Evolutionary conservation across 2,329 filamentous ascomycete genomes (phyloP).

Genomic region (Westerdykella aurantiaca): DNA sequence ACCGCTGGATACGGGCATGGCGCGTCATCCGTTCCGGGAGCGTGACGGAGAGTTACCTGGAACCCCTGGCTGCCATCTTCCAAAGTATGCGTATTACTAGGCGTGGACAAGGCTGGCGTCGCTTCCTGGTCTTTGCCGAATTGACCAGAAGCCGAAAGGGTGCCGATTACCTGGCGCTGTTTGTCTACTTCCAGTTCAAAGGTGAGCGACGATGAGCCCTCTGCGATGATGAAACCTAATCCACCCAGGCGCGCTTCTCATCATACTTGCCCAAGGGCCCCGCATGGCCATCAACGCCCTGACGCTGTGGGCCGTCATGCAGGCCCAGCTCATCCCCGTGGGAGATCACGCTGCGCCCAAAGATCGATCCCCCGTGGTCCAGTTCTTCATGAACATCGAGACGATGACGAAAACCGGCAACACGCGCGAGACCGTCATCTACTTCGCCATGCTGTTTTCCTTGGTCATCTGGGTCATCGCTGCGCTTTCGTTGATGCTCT

Average conservation of each 20-base stretch:
- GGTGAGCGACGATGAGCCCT: conserved; percentile 30
- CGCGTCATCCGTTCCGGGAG: conserved; percentile 78
- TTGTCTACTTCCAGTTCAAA: conserved; percentile 80
- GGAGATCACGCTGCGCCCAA: conserved; percentile 49
- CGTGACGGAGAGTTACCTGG: conserved; percentile 86
- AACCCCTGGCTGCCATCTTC: conserved; percentile 76
- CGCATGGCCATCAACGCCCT: conserved; percentile 86
- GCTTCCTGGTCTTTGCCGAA: conserved; percentile 88
- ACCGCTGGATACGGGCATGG: conserved; percentile 72
- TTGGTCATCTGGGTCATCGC: conserved; percentile 83
- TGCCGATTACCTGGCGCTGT: conserved; percentile 81
- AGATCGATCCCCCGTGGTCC: conserved; percentile 59
- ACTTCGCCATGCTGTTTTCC: conserved; percentile 90
- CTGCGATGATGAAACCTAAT: conserved; percentile 13
- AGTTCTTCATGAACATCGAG: conserved; percentile 79
- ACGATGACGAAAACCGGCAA: conserved; percentile 63
- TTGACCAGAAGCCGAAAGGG: conserved; percentile 89
- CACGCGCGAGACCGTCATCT: conserved; percentile 71
- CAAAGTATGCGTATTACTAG: conserved; percentile 72
- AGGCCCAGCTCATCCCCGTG: conserved; percentile 63
- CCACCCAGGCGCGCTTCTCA: conserved; percentile 71
- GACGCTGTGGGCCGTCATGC: conserved; percentile 79
- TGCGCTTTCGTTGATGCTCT: conserved; percentile 65
- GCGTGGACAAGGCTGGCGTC: conserved; percentile 70
- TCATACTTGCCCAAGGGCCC: conserved; percentile 85